These are phyloP conservation scores for Pyrenopolyporus hunteri DNA, from an alignment of 495 filamentous ascomycete species.

Conservation along the genomic window DNA sequence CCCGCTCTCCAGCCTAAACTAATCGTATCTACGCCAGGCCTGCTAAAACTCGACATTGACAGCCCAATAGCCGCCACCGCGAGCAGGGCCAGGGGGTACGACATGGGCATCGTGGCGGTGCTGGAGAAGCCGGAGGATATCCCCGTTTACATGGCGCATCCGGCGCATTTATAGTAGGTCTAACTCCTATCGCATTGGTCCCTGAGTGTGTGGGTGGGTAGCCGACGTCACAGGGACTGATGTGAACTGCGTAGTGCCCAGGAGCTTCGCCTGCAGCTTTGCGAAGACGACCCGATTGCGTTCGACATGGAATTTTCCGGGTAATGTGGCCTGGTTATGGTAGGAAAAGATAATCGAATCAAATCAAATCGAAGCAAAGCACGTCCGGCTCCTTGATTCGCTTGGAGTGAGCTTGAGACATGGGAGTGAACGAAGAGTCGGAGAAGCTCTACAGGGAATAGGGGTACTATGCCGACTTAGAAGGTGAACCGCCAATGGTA, in stretches of 20 bases:
- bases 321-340: not conserved
- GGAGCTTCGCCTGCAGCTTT: constrained; percentile 2
- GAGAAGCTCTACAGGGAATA: not conserved
- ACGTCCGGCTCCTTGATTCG: no score
- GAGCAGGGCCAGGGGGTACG: constrained; percentile 1
- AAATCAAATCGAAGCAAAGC: no score
- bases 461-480: constrained; percentile 8
- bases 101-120: constrained; percentile 8
- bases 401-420: no score
- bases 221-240: not conserved
- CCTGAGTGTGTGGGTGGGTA: no score
- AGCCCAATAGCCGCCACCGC: constrained; percentile 1
- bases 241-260: not conserved
- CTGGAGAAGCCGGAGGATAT: constrained; percentile 14
- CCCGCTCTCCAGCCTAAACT: not conserved
- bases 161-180: constrained; percentile 17
- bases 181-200: not conserved
- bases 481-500: constrained; percentile 8
- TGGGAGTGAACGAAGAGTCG: constrained; percentile 14
- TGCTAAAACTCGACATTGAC: constrained; percentile 7
- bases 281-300: constrained; percentile 3
- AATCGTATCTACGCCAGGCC: not conserved
- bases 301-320: constrained; percentile 21
- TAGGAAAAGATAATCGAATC: no score
- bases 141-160: constrained; percentile 5